These are phyloP conservation scores for Fusarium fracticaudum DNA, from an alignment of 2,329 filamentous ascomycete species.

Conservation along the genomic window DNA sequence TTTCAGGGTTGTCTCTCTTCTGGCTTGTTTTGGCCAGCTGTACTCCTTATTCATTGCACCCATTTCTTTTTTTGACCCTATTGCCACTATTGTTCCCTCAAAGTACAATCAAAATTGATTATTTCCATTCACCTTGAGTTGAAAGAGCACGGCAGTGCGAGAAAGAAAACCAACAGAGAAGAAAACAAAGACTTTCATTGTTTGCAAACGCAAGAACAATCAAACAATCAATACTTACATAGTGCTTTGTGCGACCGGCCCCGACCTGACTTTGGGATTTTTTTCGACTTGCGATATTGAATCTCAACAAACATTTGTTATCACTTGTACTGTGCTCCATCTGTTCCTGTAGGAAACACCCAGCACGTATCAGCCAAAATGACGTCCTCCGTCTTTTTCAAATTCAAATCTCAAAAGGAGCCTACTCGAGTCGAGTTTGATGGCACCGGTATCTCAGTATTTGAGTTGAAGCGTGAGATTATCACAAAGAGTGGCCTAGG, in stretches of 20 bases:
- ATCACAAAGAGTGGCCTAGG: slow-evolving; percentile 93
- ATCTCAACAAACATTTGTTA: slow-evolving; percentile 35
- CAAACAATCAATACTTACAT: slow-evolving; percentile 46
- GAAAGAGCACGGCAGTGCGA: slow-evolving; percentile 52
- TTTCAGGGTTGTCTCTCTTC: slow-evolving; percentile 49
- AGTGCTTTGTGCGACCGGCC: slow-evolving; percentile 44
- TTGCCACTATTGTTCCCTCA: slow-evolving; percentile 48
- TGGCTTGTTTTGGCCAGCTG: slow-evolving; percentile 50
- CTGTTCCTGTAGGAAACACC: slow-evolving; percentile 43
- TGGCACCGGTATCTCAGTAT: slow-evolving; percentile 96
- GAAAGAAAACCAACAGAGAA: slow-evolving; percentile 46
- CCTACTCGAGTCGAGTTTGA: slow-evolving; percentile 95
- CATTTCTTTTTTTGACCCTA: slow-evolving; percentile 45
- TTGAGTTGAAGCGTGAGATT: slow-evolving; percentile 98
- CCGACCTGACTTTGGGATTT: slow-evolving; percentile 21
- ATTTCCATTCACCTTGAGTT: slow-evolving; percentile 52
- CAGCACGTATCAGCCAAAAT: slow-evolving; percentile 62
- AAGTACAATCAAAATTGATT: slow-evolving; percentile 66
- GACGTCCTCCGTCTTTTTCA: slow-evolving; percentile 99
- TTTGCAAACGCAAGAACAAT: slow-evolving; percentile 40
- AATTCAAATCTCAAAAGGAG: slow-evolving; percentile 99
- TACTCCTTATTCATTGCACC: slow-evolving; percentile 53
- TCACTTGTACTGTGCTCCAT: slow-evolving; percentile 36
- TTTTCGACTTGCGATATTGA: slow-evolving; percentile 32
- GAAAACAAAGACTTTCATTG: slow-evolving; percentile 40